These are phyloP conservation scores for Backusella luteola DNA, from an alignment of 192 early-diverging fungal genomes.

Conservation along the genomic window DNA sequence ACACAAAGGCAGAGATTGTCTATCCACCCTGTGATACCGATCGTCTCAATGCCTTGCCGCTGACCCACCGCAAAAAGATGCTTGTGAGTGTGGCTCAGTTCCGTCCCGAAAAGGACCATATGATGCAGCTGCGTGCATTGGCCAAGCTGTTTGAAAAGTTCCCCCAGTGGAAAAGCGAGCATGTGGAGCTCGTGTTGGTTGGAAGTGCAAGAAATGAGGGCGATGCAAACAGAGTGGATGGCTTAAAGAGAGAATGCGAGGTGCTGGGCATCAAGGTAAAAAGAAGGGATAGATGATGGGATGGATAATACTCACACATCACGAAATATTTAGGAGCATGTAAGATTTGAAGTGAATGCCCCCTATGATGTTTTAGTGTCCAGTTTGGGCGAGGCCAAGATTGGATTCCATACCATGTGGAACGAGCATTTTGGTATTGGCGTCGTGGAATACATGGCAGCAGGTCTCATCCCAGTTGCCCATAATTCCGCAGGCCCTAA, in stretches of 20 bases:
- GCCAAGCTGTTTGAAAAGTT: constrained; percentile 56
- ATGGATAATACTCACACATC: background rate
- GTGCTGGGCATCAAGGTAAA: constrained; percentile 60
- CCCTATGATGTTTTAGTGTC: constrained; percentile 63
- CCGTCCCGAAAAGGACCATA: constrained; percentile 92
- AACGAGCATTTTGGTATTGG: constrained; percentile 99
- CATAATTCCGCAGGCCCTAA: constrained; percentile 87
- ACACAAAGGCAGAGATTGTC: constrained; percentile 64
- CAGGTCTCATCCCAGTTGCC: constrained; percentile 77
- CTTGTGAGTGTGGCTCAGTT: constrained; percentile 95
- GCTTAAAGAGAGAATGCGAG: constrained; percentile 46
- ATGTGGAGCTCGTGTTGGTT: constrained; percentile 70
- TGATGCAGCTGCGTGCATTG: constrained; percentile 77
- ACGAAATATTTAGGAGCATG: constrained; percentile 50
- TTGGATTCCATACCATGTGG: constrained; percentile 96
- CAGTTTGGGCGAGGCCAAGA: constrained; percentile 57
- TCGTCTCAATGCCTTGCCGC: constrained; percentile 52
- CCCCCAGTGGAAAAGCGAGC: constrained; percentile 47
- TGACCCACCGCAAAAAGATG: constrained; percentile 52
- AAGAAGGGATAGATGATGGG: background rate
- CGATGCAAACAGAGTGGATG: constrained; percentile 69
- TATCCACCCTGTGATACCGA: constrained; percentile 95
- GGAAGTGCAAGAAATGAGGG: constrained; percentile 83
- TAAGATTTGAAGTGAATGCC: constrained; percentile 82
- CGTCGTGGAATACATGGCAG: constrained; percentile 97